Evolutionary conservation across 352 stramenopile species (phyloP).

Genomic region (Phytophthora nicotianae): DNA sequence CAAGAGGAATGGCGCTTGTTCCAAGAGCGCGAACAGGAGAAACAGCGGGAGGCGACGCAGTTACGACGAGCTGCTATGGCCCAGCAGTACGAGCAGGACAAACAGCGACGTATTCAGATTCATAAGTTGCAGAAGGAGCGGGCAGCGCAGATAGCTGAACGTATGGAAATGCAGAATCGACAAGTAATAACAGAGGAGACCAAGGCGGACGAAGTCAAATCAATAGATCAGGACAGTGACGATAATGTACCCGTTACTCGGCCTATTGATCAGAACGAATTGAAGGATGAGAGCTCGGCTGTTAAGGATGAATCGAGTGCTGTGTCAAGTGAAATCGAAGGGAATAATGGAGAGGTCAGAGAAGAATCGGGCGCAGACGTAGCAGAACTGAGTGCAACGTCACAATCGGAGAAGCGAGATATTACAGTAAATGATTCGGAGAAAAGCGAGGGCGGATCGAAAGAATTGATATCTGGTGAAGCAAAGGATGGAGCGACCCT

Average conservation of each 20-base stretch:
- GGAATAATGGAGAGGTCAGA: not conserved
- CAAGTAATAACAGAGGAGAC: slow-evolving; percentile 10
- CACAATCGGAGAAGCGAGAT: not conserved
- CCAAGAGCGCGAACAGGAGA: slow-evolving; percentile 53
- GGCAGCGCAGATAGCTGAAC: slow-evolving; percentile 34
- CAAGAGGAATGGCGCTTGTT: slow-evolving; percentile 67
- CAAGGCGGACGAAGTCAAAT: not conserved
- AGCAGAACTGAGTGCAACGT: not conserved
- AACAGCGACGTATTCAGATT: slow-evolving; percentile 66
- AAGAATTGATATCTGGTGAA: not conserved
- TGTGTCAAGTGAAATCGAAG: not conserved
- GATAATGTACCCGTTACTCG: not conserved
- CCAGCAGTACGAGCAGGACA: slow-evolving; percentile 71
- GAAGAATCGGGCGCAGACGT: not conserved
- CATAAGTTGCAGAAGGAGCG: slow-evolving; percentile 67
- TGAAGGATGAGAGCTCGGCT: not conserved
- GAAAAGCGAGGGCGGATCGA: not conserved
- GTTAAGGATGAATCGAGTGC: not conserved
- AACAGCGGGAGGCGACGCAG: slow-evolving; percentile 54
- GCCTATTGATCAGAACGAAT: not conserved
- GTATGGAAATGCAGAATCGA: slow-evolving; percentile 4
- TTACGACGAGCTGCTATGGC: slow-evolving; percentile 55
- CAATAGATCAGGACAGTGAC: not conserved
- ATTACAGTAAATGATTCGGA: no score
- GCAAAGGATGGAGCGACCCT: not conserved